These are phyloP conservation scores for Salvia sclarea DNA, from an alignment of 305 asterid genomes.

Conservation along the genomic window DNA sequence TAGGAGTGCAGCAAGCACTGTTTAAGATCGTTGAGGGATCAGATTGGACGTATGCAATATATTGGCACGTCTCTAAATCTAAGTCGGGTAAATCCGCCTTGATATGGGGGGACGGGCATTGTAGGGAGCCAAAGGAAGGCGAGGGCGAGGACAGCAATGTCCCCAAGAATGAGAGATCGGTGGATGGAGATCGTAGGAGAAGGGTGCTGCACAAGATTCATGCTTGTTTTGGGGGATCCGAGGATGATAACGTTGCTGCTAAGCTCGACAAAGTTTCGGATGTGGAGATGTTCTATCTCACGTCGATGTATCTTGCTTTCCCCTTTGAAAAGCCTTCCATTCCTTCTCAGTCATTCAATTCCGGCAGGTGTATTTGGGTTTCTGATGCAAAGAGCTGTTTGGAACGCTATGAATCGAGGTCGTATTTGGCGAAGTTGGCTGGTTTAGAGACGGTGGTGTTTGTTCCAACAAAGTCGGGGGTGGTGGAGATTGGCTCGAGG, in stretches of 20 bases:
- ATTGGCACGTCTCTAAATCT: constrained; percentile 92
- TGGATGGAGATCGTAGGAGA: constrained; percentile 52
- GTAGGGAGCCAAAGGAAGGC: constrained; percentile 47
- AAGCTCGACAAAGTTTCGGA: constrained; percentile 73
- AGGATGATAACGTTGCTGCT: constrained; percentile 60
- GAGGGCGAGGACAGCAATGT: constrained; percentile 36
- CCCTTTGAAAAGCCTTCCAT: constrained; percentile 90
- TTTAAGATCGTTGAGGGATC: constrained; percentile 70
- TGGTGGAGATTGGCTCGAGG: constrained; percentile 79
- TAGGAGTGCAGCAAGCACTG: constrained; percentile 68
- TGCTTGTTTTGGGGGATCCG: constrained; percentile 69
- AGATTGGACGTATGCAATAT: constrained; percentile 86
- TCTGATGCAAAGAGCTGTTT: constrained; percentile 56
- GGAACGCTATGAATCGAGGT: constrained; percentile 71
- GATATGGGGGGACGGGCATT: constrained; percentile 96
- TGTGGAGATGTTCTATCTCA: constrained; percentile 73
- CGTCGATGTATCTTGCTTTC: constrained; percentile 82
- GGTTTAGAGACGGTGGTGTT: constrained; percentile 58
- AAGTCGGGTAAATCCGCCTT: constrained; percentile 95
- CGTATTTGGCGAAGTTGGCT: constrained; percentile 65
- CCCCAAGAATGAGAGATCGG: constrained; percentile 24
- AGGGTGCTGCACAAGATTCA: constrained; percentile 68
- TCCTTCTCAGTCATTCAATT: constrained; percentile 92
- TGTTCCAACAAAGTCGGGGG: constrained; percentile 79
- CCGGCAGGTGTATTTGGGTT: constrained; percentile 80